A percentile compares a stretch with the other conserved stretches of the same genome.
phyloP scores from a whole-genome alignment of 495 filamentous ascomycete species.

The Xylaria nigripes region DNA sequence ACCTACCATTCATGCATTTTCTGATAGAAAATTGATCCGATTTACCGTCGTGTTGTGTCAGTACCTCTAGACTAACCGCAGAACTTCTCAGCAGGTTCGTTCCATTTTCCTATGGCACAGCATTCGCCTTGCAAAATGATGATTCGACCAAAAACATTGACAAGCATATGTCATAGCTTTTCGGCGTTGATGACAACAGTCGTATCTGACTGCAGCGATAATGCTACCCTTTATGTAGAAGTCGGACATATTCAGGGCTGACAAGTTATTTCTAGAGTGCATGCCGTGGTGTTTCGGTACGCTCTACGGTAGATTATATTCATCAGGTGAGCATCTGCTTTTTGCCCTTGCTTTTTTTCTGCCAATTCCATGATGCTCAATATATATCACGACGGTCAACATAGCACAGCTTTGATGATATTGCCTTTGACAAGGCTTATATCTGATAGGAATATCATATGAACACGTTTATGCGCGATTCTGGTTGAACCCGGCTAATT shows the following conservation, averaged over 20 bases:
- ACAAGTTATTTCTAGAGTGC: slow-evolving; percentile 9
- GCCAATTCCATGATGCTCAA: slow-evolving; percentile 56
- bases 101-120: slow-evolving; percentile 1
- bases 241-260: slow-evolving; percentile 15
- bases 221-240: slow-evolving; percentile 4
- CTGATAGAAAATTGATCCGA: slow-evolving; percentile 36
- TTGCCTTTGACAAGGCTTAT: slow-evolving; percentile 78
- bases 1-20: slow-evolving; percentile 76
- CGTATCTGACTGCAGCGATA: slow-evolving; percentile 34
- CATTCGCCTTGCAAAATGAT: slow-evolving; percentile 44
- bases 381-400: slow-evolving; percentile 95
- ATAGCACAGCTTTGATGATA: slow-evolving; percentile 90
- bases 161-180: slow-evolving; percentile 85
- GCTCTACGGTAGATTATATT: neutral
- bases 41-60: slow-evolving; percentile 4
- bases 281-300: neutral
- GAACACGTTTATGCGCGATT: neutral
- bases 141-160: slow-evolving; percentile 56
- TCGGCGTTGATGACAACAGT: slow-evolving; percentile 54
- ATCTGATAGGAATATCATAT: slow-evolving; percentile 45
- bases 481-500: neutral
- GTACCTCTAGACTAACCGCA: slow-evolving; percentile 1
- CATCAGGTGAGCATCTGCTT: slow-evolving; percentile 12
- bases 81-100: slow-evolving; percentile 4
- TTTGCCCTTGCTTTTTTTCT: neutral